These are phyloP conservation scores for Fragaria vesca DNA, from an alignment of 306 rosid genomes.

Conservation along the genomic window DNA sequence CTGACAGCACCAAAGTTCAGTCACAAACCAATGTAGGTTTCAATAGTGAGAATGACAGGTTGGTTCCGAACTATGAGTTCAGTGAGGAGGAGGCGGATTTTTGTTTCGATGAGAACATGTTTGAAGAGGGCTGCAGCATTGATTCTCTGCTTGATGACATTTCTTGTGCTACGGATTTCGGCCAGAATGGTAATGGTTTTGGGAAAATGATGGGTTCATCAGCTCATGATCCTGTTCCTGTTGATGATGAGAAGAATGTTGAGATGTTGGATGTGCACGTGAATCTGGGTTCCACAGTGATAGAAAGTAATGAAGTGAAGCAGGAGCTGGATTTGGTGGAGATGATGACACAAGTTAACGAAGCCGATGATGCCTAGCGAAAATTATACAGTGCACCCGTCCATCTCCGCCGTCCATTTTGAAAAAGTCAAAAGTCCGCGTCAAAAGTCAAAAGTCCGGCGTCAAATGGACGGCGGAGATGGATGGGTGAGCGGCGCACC, in stretches of 20 bases:
- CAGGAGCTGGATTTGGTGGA: constrained; percentile 85
- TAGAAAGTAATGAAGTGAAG: constrained; percentile 45
- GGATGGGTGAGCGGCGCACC: too few species aligned
- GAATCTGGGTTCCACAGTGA: constrained; percentile 15
- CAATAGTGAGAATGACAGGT: constrained; percentile 24
- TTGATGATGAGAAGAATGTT: constrained; percentile 13
- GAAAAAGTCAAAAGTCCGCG: too few species aligned
- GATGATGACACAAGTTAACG: constrained; percentile 60
- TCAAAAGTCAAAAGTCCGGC: too few species aligned
- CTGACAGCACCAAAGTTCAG: constrained; percentile 20
- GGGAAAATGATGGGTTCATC: constrained; percentile 18
- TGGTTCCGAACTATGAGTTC: constrained; percentile 46
- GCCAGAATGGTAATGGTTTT: constrained; percentile 12
- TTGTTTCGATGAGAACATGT: constrained; percentile 58
- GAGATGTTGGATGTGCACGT: constrained; percentile 21
- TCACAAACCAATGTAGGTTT: constrained; percentile 15
- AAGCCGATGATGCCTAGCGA: background rate
- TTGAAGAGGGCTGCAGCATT: constrained; percentile 55
- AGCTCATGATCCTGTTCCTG: constrained; percentile 15
- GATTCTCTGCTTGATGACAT: constrained; percentile 65
- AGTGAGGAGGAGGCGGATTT: constrained; percentile 55
- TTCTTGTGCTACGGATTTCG: constrained; percentile 35
- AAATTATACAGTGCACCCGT: too few species aligned
- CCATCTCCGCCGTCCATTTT: too few species aligned
- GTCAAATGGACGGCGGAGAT: too few species aligned